These are phyloP conservation scores for Taxillus chinensis DNA, from an alignment of 164 flowering plant genomes.

Conservation along the genomic window DNA sequence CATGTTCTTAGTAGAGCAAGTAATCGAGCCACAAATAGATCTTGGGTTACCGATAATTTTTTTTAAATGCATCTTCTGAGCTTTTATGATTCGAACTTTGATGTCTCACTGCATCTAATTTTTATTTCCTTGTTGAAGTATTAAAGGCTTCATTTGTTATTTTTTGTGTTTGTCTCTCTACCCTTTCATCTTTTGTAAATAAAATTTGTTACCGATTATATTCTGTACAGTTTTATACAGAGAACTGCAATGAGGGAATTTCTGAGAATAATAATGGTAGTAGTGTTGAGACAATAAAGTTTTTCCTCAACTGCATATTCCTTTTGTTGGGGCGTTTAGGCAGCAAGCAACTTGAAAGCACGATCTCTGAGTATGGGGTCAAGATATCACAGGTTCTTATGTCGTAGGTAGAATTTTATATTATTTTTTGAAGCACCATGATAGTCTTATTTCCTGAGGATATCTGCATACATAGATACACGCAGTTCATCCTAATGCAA, in stretches of 20 bases:
- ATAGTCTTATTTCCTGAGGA: neutral
- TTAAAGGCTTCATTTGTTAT: too few species aligned
- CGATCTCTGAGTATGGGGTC: conserved; percentile 37
- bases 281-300: conserved; percentile 53
- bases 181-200: neutral
- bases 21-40: too few species aligned
- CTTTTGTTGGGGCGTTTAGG: conserved; percentile 69
- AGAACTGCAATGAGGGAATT: conserved; percentile 22
- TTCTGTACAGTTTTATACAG: conserved; percentile 45
- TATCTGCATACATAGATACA: neutral
- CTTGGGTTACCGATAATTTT: too few species aligned
- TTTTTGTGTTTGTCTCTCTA: neutral
- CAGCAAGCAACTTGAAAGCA: conserved; percentile 39
- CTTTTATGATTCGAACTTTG: too few species aligned
- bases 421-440: neutral
- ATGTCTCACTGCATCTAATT: too few species aligned
- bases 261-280: conserved; percentile 22
- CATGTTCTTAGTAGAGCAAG: too few species aligned
- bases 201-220: conserved; percentile 8
- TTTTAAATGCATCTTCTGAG: too few species aligned
- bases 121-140: too few species aligned
- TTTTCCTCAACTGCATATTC: too few species aligned
- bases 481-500: too few species aligned
- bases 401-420: conserved; percentile 42
- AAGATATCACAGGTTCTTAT: conserved; percentile 39